Evolutionary conservation across 2,329 filamentous ascomycete genomes (phyloP).

Genomic region (Ascochyta fabae): DNA sequence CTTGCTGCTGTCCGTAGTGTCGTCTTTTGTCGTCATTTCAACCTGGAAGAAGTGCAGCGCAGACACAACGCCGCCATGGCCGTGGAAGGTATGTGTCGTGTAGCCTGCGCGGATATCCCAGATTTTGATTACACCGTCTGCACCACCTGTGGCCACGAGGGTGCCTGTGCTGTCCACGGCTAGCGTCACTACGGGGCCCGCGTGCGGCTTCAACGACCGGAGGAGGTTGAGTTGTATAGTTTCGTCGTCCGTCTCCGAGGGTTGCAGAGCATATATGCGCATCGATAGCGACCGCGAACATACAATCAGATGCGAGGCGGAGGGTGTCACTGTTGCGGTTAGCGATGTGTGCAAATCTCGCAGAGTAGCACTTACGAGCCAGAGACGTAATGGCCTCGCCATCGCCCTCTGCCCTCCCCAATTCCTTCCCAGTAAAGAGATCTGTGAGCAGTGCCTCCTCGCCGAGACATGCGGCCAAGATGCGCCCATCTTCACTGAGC

Average conservation of each 20-base stretch:
- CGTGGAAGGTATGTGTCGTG: slow-evolving; percentile 93
- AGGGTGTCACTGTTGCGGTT: slow-evolving; percentile 73
- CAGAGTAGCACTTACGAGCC: slow-evolving; percentile 56
- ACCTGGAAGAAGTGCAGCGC: slow-evolving; percentile 91
- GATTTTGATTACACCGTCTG: slow-evolving; percentile 92
- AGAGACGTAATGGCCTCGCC: slow-evolving; percentile 78
- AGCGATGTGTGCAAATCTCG: slow-evolving; percentile 13
- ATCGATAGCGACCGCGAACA: slow-evolving; percentile 96
- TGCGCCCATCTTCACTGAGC: slow-evolving; percentile 78
- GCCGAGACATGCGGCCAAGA: slow-evolving; percentile 87
- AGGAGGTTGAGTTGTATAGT: slow-evolving; percentile 67
- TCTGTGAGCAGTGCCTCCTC: slow-evolving; percentile 91
- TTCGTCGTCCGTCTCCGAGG: slow-evolving; percentile 65
- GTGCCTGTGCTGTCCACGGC: slow-evolving; percentile 87
- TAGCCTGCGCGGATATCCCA: slow-evolving; percentile 94
- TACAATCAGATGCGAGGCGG: slow-evolving; percentile 83
- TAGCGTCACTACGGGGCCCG: slow-evolving; percentile 85
- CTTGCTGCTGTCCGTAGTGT: slow-evolving; percentile 46
- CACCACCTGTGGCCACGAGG: slow-evolving; percentile 87
- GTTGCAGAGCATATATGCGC: slow-evolving; percentile 81
- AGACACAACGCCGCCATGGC: slow-evolving; percentile 88
- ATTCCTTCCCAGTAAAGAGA: slow-evolving; percentile 78
- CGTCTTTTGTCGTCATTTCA: slow-evolving; percentile 57
- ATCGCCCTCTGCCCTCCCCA: slow-evolving; percentile 83
- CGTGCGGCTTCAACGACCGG: slow-evolving; percentile 86